phyloP scores from a whole-genome alignment of 169 alveolate species.

The Besnoitia besnoiti region DNA sequence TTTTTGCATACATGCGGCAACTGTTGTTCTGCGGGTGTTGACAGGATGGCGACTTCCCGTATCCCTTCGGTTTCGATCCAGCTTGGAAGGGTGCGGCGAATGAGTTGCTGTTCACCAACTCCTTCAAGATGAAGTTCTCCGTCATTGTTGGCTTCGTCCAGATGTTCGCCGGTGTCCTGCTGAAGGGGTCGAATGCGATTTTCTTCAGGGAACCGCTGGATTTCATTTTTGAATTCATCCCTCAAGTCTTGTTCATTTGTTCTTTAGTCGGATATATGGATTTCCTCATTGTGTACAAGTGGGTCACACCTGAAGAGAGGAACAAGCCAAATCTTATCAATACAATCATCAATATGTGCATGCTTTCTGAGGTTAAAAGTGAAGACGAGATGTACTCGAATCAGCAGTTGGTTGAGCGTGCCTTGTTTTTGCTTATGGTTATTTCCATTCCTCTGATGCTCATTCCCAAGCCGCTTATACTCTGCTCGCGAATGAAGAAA shows the following conservation, averaged over 20 bases:
- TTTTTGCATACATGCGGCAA: too few species aligned
- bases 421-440: slow-evolving; percentile 84
- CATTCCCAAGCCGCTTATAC: slow-evolving; percentile 92
- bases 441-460: slow-evolving; percentile 95
- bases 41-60: slow-evolving; percentile 77
- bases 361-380: slow-evolving; percentile 79
- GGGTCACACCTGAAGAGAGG: slow-evolving; percentile 88
- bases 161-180: slow-evolving; percentile 91
- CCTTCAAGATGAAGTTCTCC: slow-evolving; percentile 98
- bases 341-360: slow-evolving; percentile 94
- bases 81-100: slow-evolving; percentile 97
- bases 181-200: slow-evolving; percentile 91
- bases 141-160: slow-evolving; percentile 82
- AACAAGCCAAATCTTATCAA: slow-evolving; percentile 95
- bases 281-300: slow-evolving; percentile 92
- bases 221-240: slow-evolving; percentile 96
- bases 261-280: slow-evolving; percentile 96
- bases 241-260: slow-evolving; percentile 94
- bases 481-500: slow-evolving; percentile 36
- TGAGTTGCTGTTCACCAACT: slow-evolving; percentile 95
- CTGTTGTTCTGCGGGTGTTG: slow-evolving; percentile 17
- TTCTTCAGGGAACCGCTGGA: slow-evolving; percentile 89
- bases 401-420: slow-evolving; percentile 79
- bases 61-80: slow-evolving; percentile 98
- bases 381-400: slow-evolving; percentile 77